phyloP scores from a whole-genome alignment of 352 stramenopile species.

The Pythium sukuiense region DNA sequence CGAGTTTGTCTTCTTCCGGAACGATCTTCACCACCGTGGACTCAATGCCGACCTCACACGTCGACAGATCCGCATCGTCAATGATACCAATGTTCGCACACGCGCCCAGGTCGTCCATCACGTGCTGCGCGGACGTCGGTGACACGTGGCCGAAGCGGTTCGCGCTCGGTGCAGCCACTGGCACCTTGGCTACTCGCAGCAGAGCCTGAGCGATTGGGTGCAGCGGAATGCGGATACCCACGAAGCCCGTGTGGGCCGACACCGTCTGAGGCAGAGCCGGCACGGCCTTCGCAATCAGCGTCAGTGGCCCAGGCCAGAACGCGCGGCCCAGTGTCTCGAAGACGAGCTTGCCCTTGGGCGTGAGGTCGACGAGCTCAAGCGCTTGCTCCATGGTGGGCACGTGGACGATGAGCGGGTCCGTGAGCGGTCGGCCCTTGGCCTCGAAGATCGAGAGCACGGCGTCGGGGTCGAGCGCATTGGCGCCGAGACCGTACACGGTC shows the following conservation, averaged over 20 bases:
- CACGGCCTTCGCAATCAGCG: constrained; percentile 93
- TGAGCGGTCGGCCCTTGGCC: constrained; percentile 94
- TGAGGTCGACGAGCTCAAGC: constrained; percentile 87
- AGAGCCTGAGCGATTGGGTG: constrained; percentile 92
- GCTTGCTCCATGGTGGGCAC: constrained; percentile 88
- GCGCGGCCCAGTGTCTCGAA: constrained; percentile 84
- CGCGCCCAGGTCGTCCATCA: constrained; percentile 95
- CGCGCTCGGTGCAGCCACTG: constrained; percentile 96
- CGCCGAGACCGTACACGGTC: constrained; percentile 99
- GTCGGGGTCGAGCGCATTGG: constrained; percentile 93
- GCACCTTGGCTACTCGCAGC: constrained; percentile 87
- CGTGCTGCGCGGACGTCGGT: constrained; percentile 94
- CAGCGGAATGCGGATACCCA: constrained; percentile 94
- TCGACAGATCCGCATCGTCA: constrained; percentile 49
- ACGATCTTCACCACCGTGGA: constrained; percentile 93
- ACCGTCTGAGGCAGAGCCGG: constrained; percentile 77
- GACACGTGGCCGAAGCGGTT: constrained; percentile 99
- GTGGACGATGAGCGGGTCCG: constrained; percentile 99
- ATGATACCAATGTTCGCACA: constrained; percentile 90
- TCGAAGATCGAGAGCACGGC: constrained; percentile 97
- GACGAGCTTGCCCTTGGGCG: constrained; percentile 46
- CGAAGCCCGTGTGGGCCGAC: constrained; percentile 95
- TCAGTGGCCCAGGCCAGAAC: constrained; percentile 98
- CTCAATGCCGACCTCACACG: constrained; percentile 92
- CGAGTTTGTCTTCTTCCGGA: constrained; percentile 66